Evolutionary conservation across 2,329 filamentous ascomycete species (phyloP).

Genomic region (Colletotrichum echinochloae): DNA sequence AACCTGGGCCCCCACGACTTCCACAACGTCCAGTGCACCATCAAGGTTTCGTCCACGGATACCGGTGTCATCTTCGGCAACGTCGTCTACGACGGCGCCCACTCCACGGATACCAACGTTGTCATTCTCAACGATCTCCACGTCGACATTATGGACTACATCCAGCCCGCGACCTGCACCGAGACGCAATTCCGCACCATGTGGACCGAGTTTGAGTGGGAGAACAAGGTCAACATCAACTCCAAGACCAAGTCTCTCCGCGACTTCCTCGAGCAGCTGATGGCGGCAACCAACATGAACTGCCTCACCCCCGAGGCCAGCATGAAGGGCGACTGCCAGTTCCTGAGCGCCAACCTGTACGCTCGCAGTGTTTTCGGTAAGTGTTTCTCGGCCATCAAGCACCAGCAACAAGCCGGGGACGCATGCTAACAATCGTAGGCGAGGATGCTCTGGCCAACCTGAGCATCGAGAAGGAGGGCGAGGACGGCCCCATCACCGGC

Average conservation of each 20-base stretch:
- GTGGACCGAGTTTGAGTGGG: conserved; percentile 99
- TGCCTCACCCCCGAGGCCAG: conserved; percentile 97
- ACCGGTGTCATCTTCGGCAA: conserved; percentile 99
- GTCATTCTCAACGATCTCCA: conserved; percentile 98
- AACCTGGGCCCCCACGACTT: conserved; percentile 97
- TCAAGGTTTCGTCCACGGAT: conserved; percentile 98
- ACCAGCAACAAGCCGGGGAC: conserved; percentile 9
- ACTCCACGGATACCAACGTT: conserved; percentile 92
- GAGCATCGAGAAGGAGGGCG: conserved; percentile 97
- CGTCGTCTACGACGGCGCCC: conserved; percentile 94
- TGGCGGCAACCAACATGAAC: conserved; percentile 99
- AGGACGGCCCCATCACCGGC: conserved; percentile 93
- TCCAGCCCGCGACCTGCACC: conserved; percentile 94
- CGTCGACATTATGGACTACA: conserved; percentile 99
- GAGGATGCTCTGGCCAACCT: conserved; percentile 98
- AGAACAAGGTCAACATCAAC: conserved; percentile 99
- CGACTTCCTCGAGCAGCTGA: conserved; percentile 92
- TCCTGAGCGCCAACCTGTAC: conserved; percentile 96
- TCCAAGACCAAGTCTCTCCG: conserved; percentile 93
- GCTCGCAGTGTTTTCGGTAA: conserved; percentile 97
- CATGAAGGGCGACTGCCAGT: conserved; percentile 97
- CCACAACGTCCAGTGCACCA: conserved; percentile 97
- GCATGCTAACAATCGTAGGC: conserved; percentile 65
- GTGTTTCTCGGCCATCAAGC: conserved; percentile 58
- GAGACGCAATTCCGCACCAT: conserved; percentile 99